These are phyloP conservation scores for Aureobasidium sp. DNA, from an alignment of 2,329 filamentous ascomycete species.

Conservation along the genomic window DNA sequence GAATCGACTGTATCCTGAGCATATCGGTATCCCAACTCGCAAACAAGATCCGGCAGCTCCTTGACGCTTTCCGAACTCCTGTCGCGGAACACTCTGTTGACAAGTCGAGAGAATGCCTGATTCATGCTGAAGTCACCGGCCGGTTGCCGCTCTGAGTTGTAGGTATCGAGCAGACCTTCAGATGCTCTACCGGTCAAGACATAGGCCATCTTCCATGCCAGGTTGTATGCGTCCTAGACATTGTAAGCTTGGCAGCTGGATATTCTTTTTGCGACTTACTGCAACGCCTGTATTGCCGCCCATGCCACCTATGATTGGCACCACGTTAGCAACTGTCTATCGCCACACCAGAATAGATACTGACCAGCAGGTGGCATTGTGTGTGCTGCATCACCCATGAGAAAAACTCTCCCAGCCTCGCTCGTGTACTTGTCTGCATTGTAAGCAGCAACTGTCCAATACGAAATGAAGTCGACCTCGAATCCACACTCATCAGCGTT, in stretches of 20 bases:
- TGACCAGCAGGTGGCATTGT: slow-evolving; percentile 9
- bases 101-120: slow-evolving; percentile 8
- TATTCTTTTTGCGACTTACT: not conserved
- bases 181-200: not conserved
- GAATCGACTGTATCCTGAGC: not conserved
- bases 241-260: not conserved
- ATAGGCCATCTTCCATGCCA: not conserved
- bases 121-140: slow-evolving; percentile 8
- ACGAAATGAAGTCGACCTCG: slow-evolving; percentile 7
- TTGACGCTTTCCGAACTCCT: not conserved
- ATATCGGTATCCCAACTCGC: slow-evolving; percentile 12
- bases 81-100: slow-evolving; percentile 2
- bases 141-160: slow-evolving; percentile 1
- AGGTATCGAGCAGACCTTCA: not conserved
- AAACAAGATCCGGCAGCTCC: slow-evolving; percentile 12
- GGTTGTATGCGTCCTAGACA: not conserved
- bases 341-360: not conserved
- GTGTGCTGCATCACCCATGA: slow-evolving; percentile 33
- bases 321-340: not conserved
- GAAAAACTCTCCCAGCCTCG: slow-evolving; percentile 20
- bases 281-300: not conserved
- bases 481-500: not conserved
- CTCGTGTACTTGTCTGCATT: not conserved
- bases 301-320: not conserved
- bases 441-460: slow-evolving; percentile 8